Percentiles rank a stretch among this genome's conserved stretches.
Evolutionary conservation across 2,329 filamentous ascomycete species (phyloP).

Genomic region (Tolypocladium paradoxum): DNA sequence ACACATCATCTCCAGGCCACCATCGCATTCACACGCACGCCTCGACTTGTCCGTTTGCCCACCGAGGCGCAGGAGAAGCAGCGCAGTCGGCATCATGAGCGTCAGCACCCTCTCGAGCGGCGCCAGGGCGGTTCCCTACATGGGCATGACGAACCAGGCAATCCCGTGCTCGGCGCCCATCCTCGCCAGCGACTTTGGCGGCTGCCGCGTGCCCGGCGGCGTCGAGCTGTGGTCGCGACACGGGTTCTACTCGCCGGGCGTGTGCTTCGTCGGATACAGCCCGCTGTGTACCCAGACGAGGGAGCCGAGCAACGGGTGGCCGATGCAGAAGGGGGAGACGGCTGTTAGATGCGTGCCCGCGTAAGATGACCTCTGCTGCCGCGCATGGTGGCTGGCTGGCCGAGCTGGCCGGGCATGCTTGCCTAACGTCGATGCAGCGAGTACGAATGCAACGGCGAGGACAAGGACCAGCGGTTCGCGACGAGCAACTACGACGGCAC

Average conservation of each 20-base stretch:
- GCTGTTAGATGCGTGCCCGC: slow-evolving; percentile 16
- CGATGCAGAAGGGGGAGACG: slow-evolving; percentile 13
- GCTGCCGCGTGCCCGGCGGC: slow-evolving; percentile 12
- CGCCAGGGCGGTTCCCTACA: slow-evolving; percentile 7
- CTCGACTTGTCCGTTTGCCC: too few species aligned
- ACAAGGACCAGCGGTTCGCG: slow-evolving; percentile 11
- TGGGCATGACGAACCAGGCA: slow-evolving; percentile 12
- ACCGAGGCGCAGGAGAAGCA: too few species aligned
- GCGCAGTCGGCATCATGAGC: slow-evolving; percentile 2
- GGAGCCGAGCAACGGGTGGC: slow-evolving; percentile 7
- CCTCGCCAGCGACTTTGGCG: slow-evolving; percentile 10
- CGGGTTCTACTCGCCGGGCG: slow-evolving; percentile 19
- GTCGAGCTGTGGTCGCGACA: slow-evolving; percentile 12
- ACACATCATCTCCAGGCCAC: too few species aligned
- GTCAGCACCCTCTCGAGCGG: slow-evolving; percentile 5
- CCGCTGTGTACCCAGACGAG: slow-evolving; percentile 14
- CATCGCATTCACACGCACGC: too few species aligned
- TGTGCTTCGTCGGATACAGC: slow-evolving; percentile 17
- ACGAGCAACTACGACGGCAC: slow-evolving; percentile 9
- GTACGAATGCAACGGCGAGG: slow-evolving; percentile 11
- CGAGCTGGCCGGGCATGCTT: too few species aligned
- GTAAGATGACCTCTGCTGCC: slow-evolving; percentile 4
- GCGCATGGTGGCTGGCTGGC: too few species aligned
- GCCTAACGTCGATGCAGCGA: slow-evolving; percentile 2
- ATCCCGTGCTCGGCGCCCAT: slow-evolving; percentile 11